Base-by-base conservation (phyloP, 345 rosid species). In the Mercurialis annua region DNA sequence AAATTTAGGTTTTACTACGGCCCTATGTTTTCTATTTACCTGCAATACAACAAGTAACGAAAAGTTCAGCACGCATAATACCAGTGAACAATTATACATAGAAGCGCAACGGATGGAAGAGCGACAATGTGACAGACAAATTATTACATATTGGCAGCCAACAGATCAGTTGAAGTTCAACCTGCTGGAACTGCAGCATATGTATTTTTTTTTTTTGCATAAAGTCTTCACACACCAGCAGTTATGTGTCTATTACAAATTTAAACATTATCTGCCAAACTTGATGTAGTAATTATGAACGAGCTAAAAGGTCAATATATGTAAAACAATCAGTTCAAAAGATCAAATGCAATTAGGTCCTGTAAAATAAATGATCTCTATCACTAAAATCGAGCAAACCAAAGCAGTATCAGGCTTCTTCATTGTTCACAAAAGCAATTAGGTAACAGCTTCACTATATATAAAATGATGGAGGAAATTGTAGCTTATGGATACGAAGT, bases 1-100 rank as follows among this genome's bases (percentile, higher is more conserved):
- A 50, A 78, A 72, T 56, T 59, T 53, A 62, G 73, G 73, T 49
- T 67, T 71, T 44, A 55, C 65, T 49, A 67, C 73, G 36, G 46
- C 65, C 30, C 61, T 60, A 65, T 69, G 68, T 52, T 73, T 64
- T 65, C 54, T 76, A 66, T 63, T 29, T 73, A 73, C 84, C 82
- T 84, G 82, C 70, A 60, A 67, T 7, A 20, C 1, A 10, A 72
- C 29, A 49, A 11, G 40, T 46, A 26, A 3, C n/a, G 38, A 26
- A 24, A 10, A 48, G 10, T 59, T 54, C 11, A 38, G 16, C 14
- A 33, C 8, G 10, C 14, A 24, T 7, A 36, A 24, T 10, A 31
- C 3, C 21, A 6, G 18, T 2, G 12, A 38, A 9, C 27, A 40
- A 14, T 40, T 36, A 36, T 36, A n/a, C n/a, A n/a, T 40, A 40